Evolutionary conservation across 345 rosid genomes (phyloP).

Genomic region (Euphorbia tirucalli): DNA sequence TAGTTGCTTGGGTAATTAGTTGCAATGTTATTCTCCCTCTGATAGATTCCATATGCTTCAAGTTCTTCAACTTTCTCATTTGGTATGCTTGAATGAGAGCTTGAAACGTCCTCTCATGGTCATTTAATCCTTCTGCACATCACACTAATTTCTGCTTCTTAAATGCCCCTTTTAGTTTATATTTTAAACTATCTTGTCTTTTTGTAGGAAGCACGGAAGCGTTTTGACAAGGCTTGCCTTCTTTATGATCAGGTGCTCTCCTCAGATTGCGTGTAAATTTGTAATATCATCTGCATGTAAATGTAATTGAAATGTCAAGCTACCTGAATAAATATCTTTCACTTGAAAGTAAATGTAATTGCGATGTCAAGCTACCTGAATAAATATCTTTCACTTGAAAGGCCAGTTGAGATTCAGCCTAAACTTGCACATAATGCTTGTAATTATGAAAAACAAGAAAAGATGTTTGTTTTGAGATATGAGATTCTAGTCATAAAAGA

Average conservation of each 20-base stretch:
- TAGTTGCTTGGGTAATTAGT: not conserved
- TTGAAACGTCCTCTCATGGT: not conserved
- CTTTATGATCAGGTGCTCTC: conserved; percentile 81
- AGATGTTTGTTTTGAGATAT: not conserved
- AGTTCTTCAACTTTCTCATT: not conserved
- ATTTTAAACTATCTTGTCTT: conserved; percentile 32
- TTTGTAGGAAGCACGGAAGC: conserved; percentile 90
- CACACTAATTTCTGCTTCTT: not conserved
- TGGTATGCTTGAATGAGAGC: not conserved
- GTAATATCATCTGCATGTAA: conserved; percentile 6
- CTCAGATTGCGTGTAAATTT: conserved; percentile 15
- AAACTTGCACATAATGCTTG: not conserved
- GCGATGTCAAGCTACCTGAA: conserved; percentile 6
- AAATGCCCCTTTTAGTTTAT: not conserved
- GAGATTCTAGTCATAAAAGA: not conserved
- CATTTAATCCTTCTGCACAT: not conserved
- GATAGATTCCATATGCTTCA: not conserved
- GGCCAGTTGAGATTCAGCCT: conserved; percentile 6
- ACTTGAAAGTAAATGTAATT: not conserved
- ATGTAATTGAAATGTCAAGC: not conserved
- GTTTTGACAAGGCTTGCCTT: conserved; percentile 94
- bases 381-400: not conserved
- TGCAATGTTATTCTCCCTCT: no score
- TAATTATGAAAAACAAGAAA: not conserved
- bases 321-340: not conserved